Base-by-base conservation (phyloP, 2,329 filamentous ascomycete genomes). In the Colletotrichum tanaceti region DNA sequence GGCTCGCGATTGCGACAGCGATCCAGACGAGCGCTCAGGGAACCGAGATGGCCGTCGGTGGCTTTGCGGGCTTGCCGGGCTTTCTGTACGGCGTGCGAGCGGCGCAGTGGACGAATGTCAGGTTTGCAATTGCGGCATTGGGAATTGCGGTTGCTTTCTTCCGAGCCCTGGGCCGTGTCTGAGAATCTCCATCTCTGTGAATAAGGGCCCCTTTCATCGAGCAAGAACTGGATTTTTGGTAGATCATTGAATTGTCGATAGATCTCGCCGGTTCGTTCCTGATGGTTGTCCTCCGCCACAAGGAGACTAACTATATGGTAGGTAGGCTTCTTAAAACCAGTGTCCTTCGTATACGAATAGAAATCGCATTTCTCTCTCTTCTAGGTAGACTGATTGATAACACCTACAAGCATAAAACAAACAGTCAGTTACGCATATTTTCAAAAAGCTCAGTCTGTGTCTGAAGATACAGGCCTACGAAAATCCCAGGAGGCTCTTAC, bases 401-500 rank as follows among this genome's bases (percentile, higher is more conserved):
- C 7, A 35, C 7, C 2, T 10, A 10, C 32, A 32, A 32, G 28
- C 28, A 6, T 10, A 35, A 35, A 35, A 35, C 32, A 32, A 9
- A 9, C 9, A 35, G 7, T 10, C 2, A 35, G 32, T 10, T 11
- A 35, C 7, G 7, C 32, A 35, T 35, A 0, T 35, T 35, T 10
- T 10, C 32, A n/a, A 39, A 53, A 53, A 22, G 32, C n/a, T 24
- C 50, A 4, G 32, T 18, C 35, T 14, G 7, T 9, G 28, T 14
- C 50, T 32, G 32, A 9, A 35, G n/a, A 39, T 14, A 9, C 20
- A 20, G n/a, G 41, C 52, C n/a, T 55, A 41, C 20, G 38, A 41
- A 41, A 55, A 38, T 54, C 50, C 32, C 50, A 38, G 50, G 50
- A 39, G 50, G 10, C 32, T 38, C 50, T 53, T 53, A 53, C 50